Evolutionary conservation across 2,329 filamentous ascomycete genomes (phyloP).

Genomic region (Penicillium vulpinum): DNA sequence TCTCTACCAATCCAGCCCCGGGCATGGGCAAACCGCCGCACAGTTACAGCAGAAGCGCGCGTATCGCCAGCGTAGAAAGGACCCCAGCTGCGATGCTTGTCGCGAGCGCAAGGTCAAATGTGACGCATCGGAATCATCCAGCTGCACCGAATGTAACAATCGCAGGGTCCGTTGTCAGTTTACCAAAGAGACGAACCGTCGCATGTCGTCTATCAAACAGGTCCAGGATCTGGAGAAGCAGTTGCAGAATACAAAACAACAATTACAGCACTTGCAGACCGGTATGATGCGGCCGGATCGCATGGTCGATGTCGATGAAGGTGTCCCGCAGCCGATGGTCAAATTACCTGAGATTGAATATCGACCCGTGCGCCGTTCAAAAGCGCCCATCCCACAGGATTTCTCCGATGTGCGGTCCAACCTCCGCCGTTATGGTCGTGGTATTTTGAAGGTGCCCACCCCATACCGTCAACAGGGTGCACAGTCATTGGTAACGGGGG

Average conservation of each 20-base stretch:
- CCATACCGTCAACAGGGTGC: slow-evolving; percentile 60
- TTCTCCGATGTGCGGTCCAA: slow-evolving; percentile 71
- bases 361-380: slow-evolving; percentile 64
- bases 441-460: slow-evolving; percentile 76
- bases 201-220: slow-evolving; percentile 99
- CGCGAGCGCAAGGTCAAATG: slow-evolving; percentile 81
- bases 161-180: slow-evolving; percentile 97
- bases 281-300: slow-evolving; percentile 56
- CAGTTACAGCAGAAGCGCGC: slow-evolving; percentile 81
- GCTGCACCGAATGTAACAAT: slow-evolving; percentile 96
- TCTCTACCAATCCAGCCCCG: slow-evolving; percentile 41
- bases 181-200: slow-evolving; percentile 96
- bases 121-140: slow-evolving; percentile 92
- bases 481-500: slow-evolving; percentile 53
- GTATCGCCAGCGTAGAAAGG: slow-evolving; percentile 91
- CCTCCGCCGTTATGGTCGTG: slow-evolving; percentile 70
- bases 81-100: slow-evolving; percentile 96
- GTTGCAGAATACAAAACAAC: slow-evolving; percentile 73
- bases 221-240: slow-evolving; percentile 96
- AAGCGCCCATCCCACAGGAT: slow-evolving; percentile 64
- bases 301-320: slow-evolving; percentile 47
- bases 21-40: slow-evolving; percentile 56
- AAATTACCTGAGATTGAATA: slow-evolving; percentile 66
- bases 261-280: slow-evolving; percentile 72
- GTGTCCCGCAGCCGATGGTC: slow-evolving; percentile 47